A percentile compares a stretch with the other conserved stretches of the same genome.
Evolutionary conservation across 495 filamentous ascomycete genomes (phyloP).

Genomic region (Chaetomium fimeti): DNA sequence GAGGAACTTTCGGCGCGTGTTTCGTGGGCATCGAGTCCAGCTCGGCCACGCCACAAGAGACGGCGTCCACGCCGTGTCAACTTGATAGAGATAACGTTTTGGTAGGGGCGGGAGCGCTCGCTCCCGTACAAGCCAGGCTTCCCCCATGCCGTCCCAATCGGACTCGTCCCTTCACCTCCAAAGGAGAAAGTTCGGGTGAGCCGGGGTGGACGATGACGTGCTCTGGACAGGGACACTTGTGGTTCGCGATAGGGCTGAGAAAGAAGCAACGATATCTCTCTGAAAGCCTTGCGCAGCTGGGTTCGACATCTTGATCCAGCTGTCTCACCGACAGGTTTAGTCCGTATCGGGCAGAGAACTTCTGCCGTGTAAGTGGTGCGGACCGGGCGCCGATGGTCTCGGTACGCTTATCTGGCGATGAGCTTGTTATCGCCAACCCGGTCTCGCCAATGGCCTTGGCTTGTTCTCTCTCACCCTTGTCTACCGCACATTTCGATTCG

Average conservation of each 20-base stretch:
- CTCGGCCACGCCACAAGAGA: neutral
- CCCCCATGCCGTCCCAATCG: constrained; percentile 8
- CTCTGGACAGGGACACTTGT: neutral
- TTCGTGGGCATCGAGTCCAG: constrained; percentile 3
- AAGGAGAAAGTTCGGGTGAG: neutral
- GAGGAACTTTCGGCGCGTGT: neutral
- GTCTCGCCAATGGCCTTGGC: neutral
- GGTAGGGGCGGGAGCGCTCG: constrained; percentile 1
- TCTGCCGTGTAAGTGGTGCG: neutral
- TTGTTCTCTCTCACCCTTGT: neutral
- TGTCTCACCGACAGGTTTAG: neutral
- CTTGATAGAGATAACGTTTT: neutral
- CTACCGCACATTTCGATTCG: neutral
- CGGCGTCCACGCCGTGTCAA: neutral
- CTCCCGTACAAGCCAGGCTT: neutral
- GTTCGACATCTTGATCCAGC: neutral
- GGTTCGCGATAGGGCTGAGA: constrained; percentile 5
- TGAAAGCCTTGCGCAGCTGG: neutral
- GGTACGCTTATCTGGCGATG: too few species aligned
- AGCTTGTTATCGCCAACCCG: neutral
- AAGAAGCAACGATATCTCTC: neutral
- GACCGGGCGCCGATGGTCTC: neutral
- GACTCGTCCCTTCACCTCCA: neutral
- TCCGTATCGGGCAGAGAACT: neutral
- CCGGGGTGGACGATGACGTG: constrained; percentile 3